Base-by-base conservation (phyloP, 495 filamentous ascomycete species). In the Alectoria sarmentosa region DNA sequence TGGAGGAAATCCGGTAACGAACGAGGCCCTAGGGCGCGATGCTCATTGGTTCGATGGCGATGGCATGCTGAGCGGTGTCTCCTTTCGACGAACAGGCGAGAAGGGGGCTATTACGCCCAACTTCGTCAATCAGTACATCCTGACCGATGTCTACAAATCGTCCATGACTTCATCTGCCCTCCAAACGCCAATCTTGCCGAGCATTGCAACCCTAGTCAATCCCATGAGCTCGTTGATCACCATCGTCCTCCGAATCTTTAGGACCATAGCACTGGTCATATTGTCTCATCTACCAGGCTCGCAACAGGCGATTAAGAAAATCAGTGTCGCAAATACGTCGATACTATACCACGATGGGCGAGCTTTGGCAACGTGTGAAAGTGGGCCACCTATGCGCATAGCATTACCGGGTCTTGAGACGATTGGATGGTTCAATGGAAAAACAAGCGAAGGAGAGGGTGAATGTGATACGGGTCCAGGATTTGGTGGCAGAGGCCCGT, bases 1-100 rank as follows among this genome's bases (percentile, higher is more conserved):
- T 73, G 85, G 87, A 60, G 81, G 80, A 48, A 89, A 89, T 69
- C 84, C 86, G 11, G 73, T 87, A n/a, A 75, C 72, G n/a, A 83
- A 86, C 60, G 73, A 82, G n/a, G 77, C 83, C 62, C 67, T 80
- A 30, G 74, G 74, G 39, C 78, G 84, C 59, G 79, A 83, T 65
- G 77, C 81, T 30, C 85, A 89, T 66, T 88, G 85, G 84, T 88
- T 89, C 65, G 86, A 88, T 66, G 86, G 86, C 56, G 86, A 88
- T 73, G 86, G 85, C 2, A 88, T 89, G 86, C 80, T 88, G 5
- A 79, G 81, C 30, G 86, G 86, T 19, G 84, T 89, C 0, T 74
- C 75, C 13, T 88, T 89, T 72, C 72, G 68, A 42, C 74, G 74
- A 34, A 57, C 65, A 4, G 67, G 66, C 8, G 66, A 76, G 26